These are phyloP conservation scores for Cyclocybe cylindracea DNA, from an alignment of 768 basidiomycete genomes.

Conservation along the genomic window DNA sequence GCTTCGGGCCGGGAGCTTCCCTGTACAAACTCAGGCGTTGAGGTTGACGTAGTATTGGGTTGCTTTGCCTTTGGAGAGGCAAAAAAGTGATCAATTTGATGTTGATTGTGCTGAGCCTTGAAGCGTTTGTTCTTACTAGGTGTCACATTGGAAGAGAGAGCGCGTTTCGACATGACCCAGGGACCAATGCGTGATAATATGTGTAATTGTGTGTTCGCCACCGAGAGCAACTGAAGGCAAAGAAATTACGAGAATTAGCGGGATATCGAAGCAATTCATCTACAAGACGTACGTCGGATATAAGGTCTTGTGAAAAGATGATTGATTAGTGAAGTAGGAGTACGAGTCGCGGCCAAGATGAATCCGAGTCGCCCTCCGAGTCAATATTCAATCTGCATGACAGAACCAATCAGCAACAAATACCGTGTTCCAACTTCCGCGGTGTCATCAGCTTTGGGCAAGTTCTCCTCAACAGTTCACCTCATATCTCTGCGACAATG, in stretches of 20 bases:
- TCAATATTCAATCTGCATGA: neutral
- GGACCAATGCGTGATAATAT: neutral
- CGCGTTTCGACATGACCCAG: conserved; percentile 21
- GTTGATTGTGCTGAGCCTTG: conserved; percentile 19
- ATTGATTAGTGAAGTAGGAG: too few relatives aligned
- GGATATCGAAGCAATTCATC: too few relatives aligned
- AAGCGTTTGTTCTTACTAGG: conserved; percentile 18
- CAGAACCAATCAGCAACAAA: neutral
- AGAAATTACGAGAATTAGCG: neutral
- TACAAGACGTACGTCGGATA: too few relatives aligned
- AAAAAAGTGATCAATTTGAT: conserved; percentile 28
- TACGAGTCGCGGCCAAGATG: too few relatives aligned
- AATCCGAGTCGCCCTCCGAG: too few relatives aligned
- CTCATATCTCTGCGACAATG: conserved; percentile 22
- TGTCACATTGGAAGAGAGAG: conserved; percentile 6
- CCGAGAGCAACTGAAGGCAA: neutral
- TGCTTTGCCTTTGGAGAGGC: conserved; percentile 17
- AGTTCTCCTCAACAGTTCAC: neutral
- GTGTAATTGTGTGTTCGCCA: neutral
- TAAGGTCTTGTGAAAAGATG: too few relatives aligned
- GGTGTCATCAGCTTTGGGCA: neutral
- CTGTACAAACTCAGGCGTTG: conserved; percentile 12
- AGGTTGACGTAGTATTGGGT: neutral
- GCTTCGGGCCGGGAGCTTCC: conserved; percentile 11
- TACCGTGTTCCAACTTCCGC: neutral